Conservation (phyloP, 1,284 basidiomycete genomes). For the Malassezia cuniculi region DNA sequence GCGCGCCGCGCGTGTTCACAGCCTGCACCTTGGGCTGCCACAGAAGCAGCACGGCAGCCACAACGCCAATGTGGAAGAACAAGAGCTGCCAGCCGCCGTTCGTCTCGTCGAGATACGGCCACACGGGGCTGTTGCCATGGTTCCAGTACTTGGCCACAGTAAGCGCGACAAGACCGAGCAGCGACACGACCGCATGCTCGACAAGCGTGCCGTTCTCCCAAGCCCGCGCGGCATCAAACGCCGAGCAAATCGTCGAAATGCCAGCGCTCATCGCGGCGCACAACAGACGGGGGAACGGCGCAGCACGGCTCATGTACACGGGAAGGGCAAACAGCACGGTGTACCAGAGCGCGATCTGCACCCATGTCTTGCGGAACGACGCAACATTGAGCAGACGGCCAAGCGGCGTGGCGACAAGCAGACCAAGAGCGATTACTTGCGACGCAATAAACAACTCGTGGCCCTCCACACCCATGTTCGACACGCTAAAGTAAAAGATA, state of each 20-base stretch:
- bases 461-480: constrained; percentile 34
- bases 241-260: constrained; percentile 18
- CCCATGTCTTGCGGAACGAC: background rate
- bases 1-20: background rate
- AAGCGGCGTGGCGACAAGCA: constrained; percentile 17
- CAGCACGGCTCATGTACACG: constrained; percentile 17
- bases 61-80: constrained; percentile 17
- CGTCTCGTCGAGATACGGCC: constrained; percentile 30
- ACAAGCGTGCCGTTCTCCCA: constrained; percentile 26
- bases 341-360: constrained; percentile 17
- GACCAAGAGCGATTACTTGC: constrained; percentile 21
- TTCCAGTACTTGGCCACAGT: constrained; percentile 34
- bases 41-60: constrained; percentile 15
- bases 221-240: constrained; percentile 29
- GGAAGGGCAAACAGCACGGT: too few species aligned
- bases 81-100: constrained; percentile 34
- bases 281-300: constrained; percentile 20
- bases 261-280: constrained; percentile 19
- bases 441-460: constrained; percentile 33
- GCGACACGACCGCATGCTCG: constrained; percentile 20
- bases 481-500: constrained; percentile 26
- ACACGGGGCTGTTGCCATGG: constrained; percentile 39
- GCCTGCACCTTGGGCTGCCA: constrained; percentile 7
- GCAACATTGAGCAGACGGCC: background rate
- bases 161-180: constrained; percentile 27